Evolutionary conservation across 208 protist genomes (phyloP).

Genomic region (Wallacemonas sp.): DNA sequence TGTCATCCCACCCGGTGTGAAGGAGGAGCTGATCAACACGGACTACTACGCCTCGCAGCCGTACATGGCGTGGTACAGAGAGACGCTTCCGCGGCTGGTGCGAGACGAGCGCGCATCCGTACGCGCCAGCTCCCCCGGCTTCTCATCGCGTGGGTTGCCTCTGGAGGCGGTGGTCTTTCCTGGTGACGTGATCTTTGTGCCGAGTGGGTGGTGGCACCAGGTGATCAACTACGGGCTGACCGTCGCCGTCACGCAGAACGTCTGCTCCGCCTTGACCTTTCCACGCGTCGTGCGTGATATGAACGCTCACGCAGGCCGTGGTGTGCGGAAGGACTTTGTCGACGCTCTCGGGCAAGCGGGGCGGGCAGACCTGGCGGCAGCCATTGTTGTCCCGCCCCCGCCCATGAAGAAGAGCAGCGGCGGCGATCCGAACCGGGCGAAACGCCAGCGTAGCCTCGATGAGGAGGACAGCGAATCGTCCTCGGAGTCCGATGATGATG

Average conservation of each 20-base stretch:
- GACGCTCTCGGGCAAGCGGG: background rate
- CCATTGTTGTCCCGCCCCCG: conserved; percentile 4
- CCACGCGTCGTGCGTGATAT: conserved; percentile 34
- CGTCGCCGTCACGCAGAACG: conserved; percentile 47
- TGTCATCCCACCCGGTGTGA: conserved; percentile 37
- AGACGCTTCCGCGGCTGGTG: conserved; percentile 4
- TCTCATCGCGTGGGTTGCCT: conserved; percentile 4
- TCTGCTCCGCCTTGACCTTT: conserved; percentile 34
- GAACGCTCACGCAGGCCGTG: conserved; percentile 19
- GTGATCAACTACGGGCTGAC: conserved; percentile 46
- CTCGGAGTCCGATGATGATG: background rate
- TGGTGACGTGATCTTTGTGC: conserved; percentile 46
- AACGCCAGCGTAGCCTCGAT: too few relatives aligned
- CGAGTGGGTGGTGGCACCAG: conserved; percentile 53
- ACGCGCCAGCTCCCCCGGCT: background rate
- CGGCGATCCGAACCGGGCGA: background rate
- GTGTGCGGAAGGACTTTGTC: conserved; percentile 19
- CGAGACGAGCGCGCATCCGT: background rate
- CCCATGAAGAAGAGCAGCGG: background rate
- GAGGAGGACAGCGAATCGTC: too few relatives aligned
- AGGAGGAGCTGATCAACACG: conserved; percentile 34
- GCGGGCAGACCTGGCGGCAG: background rate
- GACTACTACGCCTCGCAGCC: conserved; percentile 50
- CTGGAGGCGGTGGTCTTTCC: conserved; percentile 37
- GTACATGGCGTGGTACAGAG: conserved; percentile 37